Evolutionary conservation across 495 filamentous ascomycete genomes (phyloP).

Genomic region (Cairneyella variabilis): DNA sequence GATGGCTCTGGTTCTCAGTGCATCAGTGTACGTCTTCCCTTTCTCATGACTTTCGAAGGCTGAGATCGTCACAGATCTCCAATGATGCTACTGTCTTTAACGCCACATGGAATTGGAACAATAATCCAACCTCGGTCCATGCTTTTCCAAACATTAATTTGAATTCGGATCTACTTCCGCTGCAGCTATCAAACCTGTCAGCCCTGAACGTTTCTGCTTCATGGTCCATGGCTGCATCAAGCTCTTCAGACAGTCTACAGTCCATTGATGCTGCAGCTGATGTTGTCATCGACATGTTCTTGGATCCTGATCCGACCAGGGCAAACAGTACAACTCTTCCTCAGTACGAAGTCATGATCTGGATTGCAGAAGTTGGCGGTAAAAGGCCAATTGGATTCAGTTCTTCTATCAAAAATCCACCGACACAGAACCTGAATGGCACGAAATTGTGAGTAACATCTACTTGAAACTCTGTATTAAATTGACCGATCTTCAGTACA

Average conservation of each 20-base stretch:
- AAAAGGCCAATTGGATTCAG: constrained; percentile 14
- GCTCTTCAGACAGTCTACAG: not conserved
- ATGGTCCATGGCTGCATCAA: constrained; percentile 9
- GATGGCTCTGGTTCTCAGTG: constrained; percentile 8
- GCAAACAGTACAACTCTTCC: constrained; percentile 2
- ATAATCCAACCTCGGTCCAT: constrained; percentile 4
- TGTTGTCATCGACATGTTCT: constrained; percentile 19
- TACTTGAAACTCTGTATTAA: not conserved
- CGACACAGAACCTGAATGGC: constrained; percentile 6
- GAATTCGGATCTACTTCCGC: not conserved
- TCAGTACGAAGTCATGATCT: constrained; percentile 23
- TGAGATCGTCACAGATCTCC: not conserved
- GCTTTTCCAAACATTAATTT: constrained; percentile 12
- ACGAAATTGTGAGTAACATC: constrained; percentile 9
- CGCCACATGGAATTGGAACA: constrained; percentile 11
- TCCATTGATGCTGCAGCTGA: not conserved
- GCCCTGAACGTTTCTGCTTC: not conserved
- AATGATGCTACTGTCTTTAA: not conserved
- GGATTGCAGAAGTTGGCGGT: constrained; percentile 14
- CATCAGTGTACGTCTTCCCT: not conserved
- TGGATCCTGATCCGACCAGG: constrained; percentile 8
- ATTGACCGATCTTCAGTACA: constrained; percentile 2
- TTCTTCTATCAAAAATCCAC: not conserved
- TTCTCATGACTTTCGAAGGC: not conserved
- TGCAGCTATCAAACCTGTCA: constrained; percentile 1